A percentile compares a stretch with the other conserved stretches of the same genome.
Conservation (phyloP, 192 early-diverging fungal species). For the Coemansia sp. region DNA sequence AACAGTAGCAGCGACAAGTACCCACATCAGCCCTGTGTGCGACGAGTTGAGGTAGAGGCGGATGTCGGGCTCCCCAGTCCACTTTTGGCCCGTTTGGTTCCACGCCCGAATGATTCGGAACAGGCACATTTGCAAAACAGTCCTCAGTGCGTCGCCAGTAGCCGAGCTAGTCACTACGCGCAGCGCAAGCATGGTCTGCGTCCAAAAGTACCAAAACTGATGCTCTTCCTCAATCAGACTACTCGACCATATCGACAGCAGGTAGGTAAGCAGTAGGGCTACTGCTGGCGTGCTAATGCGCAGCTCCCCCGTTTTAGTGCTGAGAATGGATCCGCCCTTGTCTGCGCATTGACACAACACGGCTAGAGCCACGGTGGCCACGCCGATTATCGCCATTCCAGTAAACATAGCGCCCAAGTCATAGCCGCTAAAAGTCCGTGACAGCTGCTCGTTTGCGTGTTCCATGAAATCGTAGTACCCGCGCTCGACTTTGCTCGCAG, state of each 20-base stretch:
- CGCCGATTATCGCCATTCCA: slow-evolving; percentile 33
- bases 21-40: slow-evolving; percentile 32
- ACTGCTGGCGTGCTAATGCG: slow-evolving; percentile 20
- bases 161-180: slow-evolving; percentile 19
- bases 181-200: slow-evolving; percentile 63
- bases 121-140: slow-evolving; percentile 37
- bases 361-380: slow-evolving; percentile 10
- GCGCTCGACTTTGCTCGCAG: slow-evolving; percentile 7
- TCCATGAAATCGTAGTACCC: slow-evolving; percentile 45
- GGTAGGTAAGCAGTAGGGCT: slow-evolving; percentile 52
- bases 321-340: slow-evolving; percentile 7
- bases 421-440: slow-evolving; percentile 48
- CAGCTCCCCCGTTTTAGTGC: slow-evolving; percentile 7
- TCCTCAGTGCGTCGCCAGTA: not conserved
- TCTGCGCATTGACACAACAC: slow-evolving; percentile 17
- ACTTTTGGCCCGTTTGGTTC: slow-evolving; percentile 55
- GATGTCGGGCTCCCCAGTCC: slow-evolving; percentile 42
- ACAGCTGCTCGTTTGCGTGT: slow-evolving; percentile 37
- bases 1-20: slow-evolving; percentile 11
- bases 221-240: slow-evolving; percentile 80
- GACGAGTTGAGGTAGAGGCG: slow-evolving; percentile 29
- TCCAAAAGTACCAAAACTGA: slow-evolving; percentile 74
- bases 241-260: slow-evolving; percentile 63
- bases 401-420: slow-evolving; percentile 40
- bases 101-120: slow-evolving; percentile 46